Percentiles rank a stretch among this genome's conserved stretches.
Conservation (phyloP, 306 rosid genomes). For the Citrullus amarus region DNA sequence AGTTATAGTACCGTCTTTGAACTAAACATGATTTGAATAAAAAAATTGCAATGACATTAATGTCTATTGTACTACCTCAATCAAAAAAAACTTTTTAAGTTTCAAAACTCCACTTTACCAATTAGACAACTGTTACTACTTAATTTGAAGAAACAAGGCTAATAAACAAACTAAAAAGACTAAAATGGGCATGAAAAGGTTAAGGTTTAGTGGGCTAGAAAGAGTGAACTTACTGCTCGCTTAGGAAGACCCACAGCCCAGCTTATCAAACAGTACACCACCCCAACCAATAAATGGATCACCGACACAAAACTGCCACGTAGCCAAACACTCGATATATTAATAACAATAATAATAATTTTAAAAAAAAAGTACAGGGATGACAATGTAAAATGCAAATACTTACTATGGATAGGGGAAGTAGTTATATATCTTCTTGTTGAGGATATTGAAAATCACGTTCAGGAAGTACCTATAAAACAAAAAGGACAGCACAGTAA, state of each 20-base stretch:
- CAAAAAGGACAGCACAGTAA: not conserved
- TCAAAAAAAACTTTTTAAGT: not conserved
- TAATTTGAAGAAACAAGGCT: not conserved
- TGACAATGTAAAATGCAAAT: not conserved
- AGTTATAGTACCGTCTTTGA: not conserved
- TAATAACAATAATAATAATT: not conserved
- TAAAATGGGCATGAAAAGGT: not conserved
- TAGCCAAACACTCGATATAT: not conserved
- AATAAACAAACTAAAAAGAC: not conserved
- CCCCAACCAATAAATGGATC: conserved; percentile 38
- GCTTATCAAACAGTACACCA: conserved; percentile 37
- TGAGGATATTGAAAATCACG: conserved; percentile 47
- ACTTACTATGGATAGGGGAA: conserved; percentile 48
- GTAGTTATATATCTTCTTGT: conserved; percentile 45
- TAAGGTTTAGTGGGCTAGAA: not conserved
- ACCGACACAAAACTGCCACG: conserved; percentile 46
- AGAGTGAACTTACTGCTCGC: conserved; percentile 37
- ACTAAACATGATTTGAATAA: not conserved
- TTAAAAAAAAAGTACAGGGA: not conserved
- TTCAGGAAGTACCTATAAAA: conserved; percentile 37
- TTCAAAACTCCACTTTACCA: not conserved
- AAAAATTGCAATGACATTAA: not conserved
- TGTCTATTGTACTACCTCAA: not conserved
- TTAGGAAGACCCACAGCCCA: conserved; percentile 52
- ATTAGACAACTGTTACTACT: not conserved